Percentiles rank a stretch among this genome's conserved stretches.
These are phyloP conservation scores for Lachnellula subtilissima DNA, from an alignment of 2,329 filamentous ascomycete species.

Conservation along the genomic window DNA sequence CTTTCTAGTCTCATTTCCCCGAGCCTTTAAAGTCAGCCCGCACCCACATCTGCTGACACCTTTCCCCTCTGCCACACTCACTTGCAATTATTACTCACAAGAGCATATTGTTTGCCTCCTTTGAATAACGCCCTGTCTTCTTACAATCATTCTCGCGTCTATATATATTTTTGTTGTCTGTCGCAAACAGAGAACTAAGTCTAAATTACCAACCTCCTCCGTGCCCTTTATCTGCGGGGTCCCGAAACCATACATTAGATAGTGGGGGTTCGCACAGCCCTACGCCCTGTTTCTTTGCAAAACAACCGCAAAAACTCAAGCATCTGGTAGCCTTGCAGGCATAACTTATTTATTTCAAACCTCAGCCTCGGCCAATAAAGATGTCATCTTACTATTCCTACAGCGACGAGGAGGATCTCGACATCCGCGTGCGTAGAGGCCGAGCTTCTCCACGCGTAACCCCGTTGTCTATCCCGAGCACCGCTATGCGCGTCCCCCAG, in stretches of 20 bases:
- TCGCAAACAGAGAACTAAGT: not conserved
- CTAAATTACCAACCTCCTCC: not conserved
- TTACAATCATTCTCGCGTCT: not conserved
- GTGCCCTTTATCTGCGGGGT: constrained; percentile 3
- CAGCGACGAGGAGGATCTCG: constrained; percentile 53
- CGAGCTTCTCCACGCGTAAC: constrained; percentile 3
- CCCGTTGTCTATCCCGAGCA: constrained; percentile 6
- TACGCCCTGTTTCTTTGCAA: constrained; percentile 1
- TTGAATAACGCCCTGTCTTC: not conserved
- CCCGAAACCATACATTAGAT: not conserved
- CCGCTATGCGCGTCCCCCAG: constrained; percentile 2
- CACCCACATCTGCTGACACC: constrained; percentile 28
- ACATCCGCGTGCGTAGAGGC: constrained; percentile 44
- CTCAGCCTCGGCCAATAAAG: constrained; percentile 5
- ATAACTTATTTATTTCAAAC: not conserved
- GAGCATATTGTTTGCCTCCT: not conserved
- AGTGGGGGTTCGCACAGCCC: constrained; percentile 8
- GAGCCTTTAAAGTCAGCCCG: constrained; percentile 22
- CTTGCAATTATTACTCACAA: not conserved
- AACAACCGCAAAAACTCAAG: not conserved
- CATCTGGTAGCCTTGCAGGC: constrained; percentile 3
- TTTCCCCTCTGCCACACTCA: constrained; percentile 1
- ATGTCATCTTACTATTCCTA: constrained; percentile 38
- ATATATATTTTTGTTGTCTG: not conserved
- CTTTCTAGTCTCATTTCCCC: constrained; percentile 1